Percentiles rank a stretch among this genome's conserved stretches.
phyloP scores from a whole-genome alignment of 805 yeast genomes.

The Spathaspora girioi region DNA sequence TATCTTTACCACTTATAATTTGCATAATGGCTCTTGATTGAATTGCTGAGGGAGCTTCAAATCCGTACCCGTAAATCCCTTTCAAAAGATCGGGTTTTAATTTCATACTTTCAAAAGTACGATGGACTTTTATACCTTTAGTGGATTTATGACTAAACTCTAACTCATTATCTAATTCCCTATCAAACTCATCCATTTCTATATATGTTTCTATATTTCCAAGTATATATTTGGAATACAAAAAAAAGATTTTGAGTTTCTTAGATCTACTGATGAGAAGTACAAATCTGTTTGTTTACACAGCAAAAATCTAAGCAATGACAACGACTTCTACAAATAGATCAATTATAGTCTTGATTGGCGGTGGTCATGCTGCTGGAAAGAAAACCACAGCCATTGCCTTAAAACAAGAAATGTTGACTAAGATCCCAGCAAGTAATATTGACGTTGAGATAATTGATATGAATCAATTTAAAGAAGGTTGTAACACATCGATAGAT shows the following conservation, averaged over 20 bases:
- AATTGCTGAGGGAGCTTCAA: slow-evolving; percentile 94
- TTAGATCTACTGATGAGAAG: not conserved
- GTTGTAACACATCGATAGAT: slow-evolving; percentile 15
- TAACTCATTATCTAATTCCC: slow-evolving; percentile 54
- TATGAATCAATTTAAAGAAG: slow-evolving; percentile 37
- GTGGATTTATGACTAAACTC: slow-evolving; percentile 40
- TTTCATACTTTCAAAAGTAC: slow-evolving; percentile 41
- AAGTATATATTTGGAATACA: not conserved
- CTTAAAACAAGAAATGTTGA: slow-evolving; percentile 28
- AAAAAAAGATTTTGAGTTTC: not conserved
- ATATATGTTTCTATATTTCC: not conserved
- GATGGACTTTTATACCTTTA: slow-evolving; percentile 53
- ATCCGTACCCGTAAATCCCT: slow-evolving; percentile 84
- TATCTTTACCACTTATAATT: slow-evolving; percentile 91
- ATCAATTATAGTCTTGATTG: slow-evolving; percentile 44
- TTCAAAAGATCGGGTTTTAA: slow-evolving; percentile 36
- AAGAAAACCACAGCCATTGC: slow-evolving; percentile 36
- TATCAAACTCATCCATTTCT: slow-evolving; percentile 50
- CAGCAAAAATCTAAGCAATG: not conserved
- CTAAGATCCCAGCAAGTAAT: slow-evolving; percentile 8
- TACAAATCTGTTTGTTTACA: too few species aligned
- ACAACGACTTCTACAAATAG: not conserved
- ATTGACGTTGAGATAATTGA: slow-evolving; percentile 36
- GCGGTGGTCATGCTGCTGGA: slow-evolving; percentile 64
- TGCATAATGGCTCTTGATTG: slow-evolving; percentile 97